Evolutionary conservation across 352 stramenopile genomes (phyloP), one percentile per base, ranked within the genome.

Genomic region (Pythium volutum): DNA sequence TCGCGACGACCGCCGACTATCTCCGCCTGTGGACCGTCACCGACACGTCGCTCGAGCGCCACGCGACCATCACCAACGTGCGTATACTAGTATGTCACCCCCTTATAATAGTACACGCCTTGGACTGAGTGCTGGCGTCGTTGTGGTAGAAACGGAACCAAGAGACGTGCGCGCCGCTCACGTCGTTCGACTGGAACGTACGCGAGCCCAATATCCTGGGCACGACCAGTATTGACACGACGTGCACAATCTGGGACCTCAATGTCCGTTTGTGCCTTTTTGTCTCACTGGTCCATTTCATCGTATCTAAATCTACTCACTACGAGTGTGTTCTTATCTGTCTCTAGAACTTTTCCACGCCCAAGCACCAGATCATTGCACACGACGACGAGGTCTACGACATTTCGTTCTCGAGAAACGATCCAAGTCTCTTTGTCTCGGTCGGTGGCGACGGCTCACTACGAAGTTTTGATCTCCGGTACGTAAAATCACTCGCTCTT

Each of bases 351-450:
- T 64, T 75, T 27, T 77, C 71, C 7, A 70, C 63, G 11, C 81
- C 83, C 2, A 91, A 79, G 59, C 97, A 98, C 39, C 96, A 99
- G 80, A 94, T 99, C 52, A 98, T 99, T 65, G 95, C 97, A 12
- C 97, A 99, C 69, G 97, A 99, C 63, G 93, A 96, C 39, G 97
- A 99, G 75, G 97, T 99, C 4, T 99, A 98, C 71, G 97, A 99
- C 77, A 91, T 99, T 23, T 91, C 95, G 14, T 99, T 98, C 61
- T 96, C 94, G 5, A 80, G 68, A 12, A 63, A 50, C 23, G 81
- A 95, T 18, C 95, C 97, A 22, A 88, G 98, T 63, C 85, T 98
- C 1, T 99, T 99, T 75, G 96, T 91, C 4, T 98, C 92, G 0
- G 97, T 99, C 2, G 96, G 97, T 9, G 97, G 91, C 5, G 97